Evolutionary conservation across 2,329 filamentous ascomycete species (phyloP).

Genomic region (Penicillium brevicompactum): DNA sequence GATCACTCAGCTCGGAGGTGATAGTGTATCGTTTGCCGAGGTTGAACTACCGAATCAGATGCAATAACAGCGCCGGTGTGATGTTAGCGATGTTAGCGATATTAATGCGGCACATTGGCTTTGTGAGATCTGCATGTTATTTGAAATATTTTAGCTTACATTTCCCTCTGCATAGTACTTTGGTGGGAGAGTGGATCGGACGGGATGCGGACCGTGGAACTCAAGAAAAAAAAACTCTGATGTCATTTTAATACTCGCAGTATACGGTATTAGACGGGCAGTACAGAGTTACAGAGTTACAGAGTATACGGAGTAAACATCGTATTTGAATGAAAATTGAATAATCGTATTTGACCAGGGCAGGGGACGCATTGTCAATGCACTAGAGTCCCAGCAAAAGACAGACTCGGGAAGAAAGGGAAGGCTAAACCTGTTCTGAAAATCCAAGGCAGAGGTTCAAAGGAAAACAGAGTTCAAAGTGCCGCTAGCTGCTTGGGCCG

Average conservation of each 20-base stretch:
- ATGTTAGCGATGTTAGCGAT: background rate
- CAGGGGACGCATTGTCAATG: too few relatives aligned
- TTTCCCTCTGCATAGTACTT: background rate
- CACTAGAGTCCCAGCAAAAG: too few relatives aligned
- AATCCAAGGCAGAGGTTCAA: constrained; percentile 1
- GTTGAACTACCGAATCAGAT: constrained; percentile 3
- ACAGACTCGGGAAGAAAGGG: too few relatives aligned
- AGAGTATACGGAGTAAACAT: too few relatives aligned
- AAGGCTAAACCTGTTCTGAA: too few relatives aligned
- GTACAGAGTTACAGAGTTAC: too few relatives aligned
- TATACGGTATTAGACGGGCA: background rate
- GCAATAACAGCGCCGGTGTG: background rate
- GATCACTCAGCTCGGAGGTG: background rate
- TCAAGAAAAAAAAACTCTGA: background rate
- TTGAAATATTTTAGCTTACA: constrained; percentile 2
- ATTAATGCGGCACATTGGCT: constrained; percentile 2
- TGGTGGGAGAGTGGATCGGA: background rate
- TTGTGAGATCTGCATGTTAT: constrained; percentile 5
- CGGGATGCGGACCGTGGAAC: constrained; percentile 4
- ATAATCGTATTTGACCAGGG: too few relatives aligned
- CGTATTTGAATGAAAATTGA: too few relatives aligned
- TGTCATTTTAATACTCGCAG: background rate
- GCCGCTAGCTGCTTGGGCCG: constrained; percentile 20
- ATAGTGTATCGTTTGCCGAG: background rate
- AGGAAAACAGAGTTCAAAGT: constrained; percentile 12